Conservation (phyloP, 805 yeast species). For the Groenewaldozyma tartarivorans region DNA sequence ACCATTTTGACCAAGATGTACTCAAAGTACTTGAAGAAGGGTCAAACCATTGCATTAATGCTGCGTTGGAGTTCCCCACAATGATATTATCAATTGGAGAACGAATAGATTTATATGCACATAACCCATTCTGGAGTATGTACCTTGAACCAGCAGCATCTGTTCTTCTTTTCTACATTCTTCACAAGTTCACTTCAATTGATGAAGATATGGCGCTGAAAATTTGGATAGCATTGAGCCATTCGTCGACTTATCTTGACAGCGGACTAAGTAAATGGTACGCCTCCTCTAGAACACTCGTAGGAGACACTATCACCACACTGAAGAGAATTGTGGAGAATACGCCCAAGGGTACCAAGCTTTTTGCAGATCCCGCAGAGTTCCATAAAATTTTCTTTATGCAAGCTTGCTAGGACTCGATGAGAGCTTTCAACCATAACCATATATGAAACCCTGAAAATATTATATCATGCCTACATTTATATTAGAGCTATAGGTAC, state of each 20-base stretch:
- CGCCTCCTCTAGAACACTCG: slow-evolving; percentile 1
- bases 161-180: slow-evolving; percentile 6
- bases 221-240: slow-evolving; percentile 9
- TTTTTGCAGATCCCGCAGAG: slow-evolving; percentile 1
- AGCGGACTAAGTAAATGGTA: slow-evolving; percentile 5
- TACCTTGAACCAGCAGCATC: slow-evolving; percentile 8
- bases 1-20: neutral
- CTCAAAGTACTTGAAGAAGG: slow-evolving; percentile 1
- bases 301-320: slow-evolving; percentile 3
- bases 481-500: too few species aligned
- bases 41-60: slow-evolving; percentile 3
- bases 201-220: slow-evolving; percentile 7
- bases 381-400: slow-evolving; percentile 3
- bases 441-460: too few species aligned
- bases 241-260: slow-evolving; percentile 8
- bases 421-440: too few species aligned
- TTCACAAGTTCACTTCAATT: slow-evolving; percentile 2
- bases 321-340: slow-evolving; percentile 1
- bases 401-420: too few species aligned
- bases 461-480: too few species aligned
- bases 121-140: slow-evolving; percentile 6
- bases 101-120: slow-evolving; percentile 3
- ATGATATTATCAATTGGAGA: slow-evolving; percentile 8
- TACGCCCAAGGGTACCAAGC: neutral
- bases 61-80: slow-evolving; percentile 9